Evolutionary conservation across 306 rosid genomes (phyloP), one percentile per base, ranked within the genome.

Genomic region (Cercis canadensis): DNA sequence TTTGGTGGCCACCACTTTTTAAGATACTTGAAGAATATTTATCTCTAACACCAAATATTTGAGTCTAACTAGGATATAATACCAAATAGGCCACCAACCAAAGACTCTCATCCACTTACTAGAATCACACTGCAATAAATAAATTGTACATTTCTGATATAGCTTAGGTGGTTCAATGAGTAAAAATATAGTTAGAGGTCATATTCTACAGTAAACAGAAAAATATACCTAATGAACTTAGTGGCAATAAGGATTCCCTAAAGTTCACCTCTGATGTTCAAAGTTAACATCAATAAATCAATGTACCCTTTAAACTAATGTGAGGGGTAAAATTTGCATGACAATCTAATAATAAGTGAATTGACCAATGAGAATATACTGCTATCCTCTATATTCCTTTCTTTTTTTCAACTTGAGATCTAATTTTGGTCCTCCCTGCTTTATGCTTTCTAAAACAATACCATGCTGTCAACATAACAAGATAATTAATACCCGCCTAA

Each of bases 11-110:
- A 60, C 65, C 37, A 54, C 70, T 62, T 55, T 63, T 62, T 49
- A 17, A 77, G 77, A 70, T 64, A 70, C 56, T 15, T 70, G 7
- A 33, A 39, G 4, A 71, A 58, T 61, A 17, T 50, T 77, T 65
- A 39, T 57, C 77, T 78, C 77, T 70, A 15, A 71, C 8, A 57
- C 78, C 82, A 71, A 78, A 71, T 10, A 40, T 78, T 71, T 78
- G 65, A 72, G 78, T 71, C 63, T 78, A 63, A 31, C 59, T 76
- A 61, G 54, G 57, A 68, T 29, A 39, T 8, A 67, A 66, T n/a
- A 29, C 57, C 47, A 14, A 60, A 32, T 29, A 6, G 57, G 29
- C 45, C 55, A 39, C 8, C 14, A 58, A 31, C 14, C 24, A 58
- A 49, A 52, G 4, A 39, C 43, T 18, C 37, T 69, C 15, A 69